phyloP scores from a whole-genome alignment of 768 basidiomycete species.

The Hygrocybe punicea region DNA sequence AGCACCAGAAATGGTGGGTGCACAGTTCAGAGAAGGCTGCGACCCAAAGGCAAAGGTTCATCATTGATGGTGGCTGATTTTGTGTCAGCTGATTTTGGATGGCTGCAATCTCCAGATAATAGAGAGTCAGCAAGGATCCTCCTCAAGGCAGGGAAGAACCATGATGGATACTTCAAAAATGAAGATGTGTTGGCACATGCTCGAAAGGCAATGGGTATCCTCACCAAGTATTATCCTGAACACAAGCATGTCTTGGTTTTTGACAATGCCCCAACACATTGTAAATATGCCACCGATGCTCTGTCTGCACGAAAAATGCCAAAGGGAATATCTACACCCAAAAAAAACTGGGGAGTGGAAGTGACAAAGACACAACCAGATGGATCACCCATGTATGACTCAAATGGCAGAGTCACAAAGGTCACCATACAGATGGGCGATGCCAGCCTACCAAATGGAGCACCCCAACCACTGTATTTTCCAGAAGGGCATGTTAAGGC shows the following conservation, averaged over 20 bases:
- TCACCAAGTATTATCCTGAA: too few species aligned
- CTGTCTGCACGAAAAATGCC: slow-evolving; percentile 31
- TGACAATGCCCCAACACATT: slow-evolving; percentile 32
- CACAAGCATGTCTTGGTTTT: too few species aligned
- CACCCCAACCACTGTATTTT: too few species aligned
- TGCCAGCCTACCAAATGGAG: too few species aligned
- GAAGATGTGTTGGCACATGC: too few species aligned
- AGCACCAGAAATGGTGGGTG: too few species aligned
- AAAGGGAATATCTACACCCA: slow-evolving; percentile 11
- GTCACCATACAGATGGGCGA: too few species aligned
- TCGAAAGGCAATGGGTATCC: too few species aligned
- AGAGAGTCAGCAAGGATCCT: slow-evolving; percentile 14
- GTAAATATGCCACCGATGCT: slow-evolving; percentile 20
- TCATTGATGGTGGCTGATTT: slow-evolving; percentile 37
- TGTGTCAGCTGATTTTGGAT: slow-evolving; percentile 21
- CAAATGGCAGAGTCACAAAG: too few species aligned
- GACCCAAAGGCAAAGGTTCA: slow-evolving; percentile 34
- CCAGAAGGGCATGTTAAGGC: slow-evolving; percentile 19
- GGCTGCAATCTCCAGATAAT: slow-evolving; percentile 10
- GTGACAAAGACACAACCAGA: not conserved
- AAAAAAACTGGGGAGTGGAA: slow-evolving; percentile 8
- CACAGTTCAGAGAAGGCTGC: too few species aligned
- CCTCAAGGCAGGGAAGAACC: too few species aligned
- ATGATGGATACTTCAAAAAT: too few species aligned
- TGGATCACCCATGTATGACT: slow-evolving; percentile 25